These are phyloP conservation scores for Carex pumila DNA, from an alignment of 176 grass and related monocot genomes.

Conservation along the genomic window DNA sequence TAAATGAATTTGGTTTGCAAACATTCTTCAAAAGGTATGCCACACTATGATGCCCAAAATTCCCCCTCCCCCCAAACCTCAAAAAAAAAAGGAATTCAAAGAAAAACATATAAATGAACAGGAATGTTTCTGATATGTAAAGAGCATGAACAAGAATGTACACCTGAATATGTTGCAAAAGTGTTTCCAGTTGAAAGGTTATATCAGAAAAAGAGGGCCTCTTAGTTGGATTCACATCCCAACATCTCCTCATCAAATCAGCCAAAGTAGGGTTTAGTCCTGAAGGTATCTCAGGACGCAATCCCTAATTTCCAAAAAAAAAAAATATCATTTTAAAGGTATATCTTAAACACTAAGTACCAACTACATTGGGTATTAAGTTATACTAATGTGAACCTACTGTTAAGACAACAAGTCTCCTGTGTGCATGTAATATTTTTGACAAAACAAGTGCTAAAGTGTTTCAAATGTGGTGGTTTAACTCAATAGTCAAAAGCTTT, in stretches of 20 bases:
- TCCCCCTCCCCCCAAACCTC: not conserved
- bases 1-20: not conserved
- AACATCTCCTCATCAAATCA: constrained; percentile 58
- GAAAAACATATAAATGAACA: not conserved
- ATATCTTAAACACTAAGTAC: not conserved
- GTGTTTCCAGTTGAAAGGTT: constrained; percentile 55
- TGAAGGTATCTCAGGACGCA: constrained; percentile 53
- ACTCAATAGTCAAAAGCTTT: not conserved
- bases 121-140: not conserved
- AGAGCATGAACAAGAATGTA: not conserved
- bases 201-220: constrained; percentile 66
- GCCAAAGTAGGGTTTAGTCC: constrained; percentile 41
- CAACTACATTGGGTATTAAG: not conserved
- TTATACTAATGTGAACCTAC: not conserved
- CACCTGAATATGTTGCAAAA: constrained; percentile 51
- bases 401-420: constrained; percentile 10
- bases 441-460: not conserved
- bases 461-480: not conserved
- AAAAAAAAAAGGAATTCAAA: not conserved
- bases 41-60: too few relatives aligned
- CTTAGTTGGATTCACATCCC: constrained; percentile 47
- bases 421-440: not conserved
- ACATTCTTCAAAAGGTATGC: not conserved
- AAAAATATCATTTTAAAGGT: not conserved
- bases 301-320: constrained; percentile 39